Evolutionary conservation across 768 basidiomycete species (phyloP).

Genomic region (Boletus vermiculosoides): DNA sequence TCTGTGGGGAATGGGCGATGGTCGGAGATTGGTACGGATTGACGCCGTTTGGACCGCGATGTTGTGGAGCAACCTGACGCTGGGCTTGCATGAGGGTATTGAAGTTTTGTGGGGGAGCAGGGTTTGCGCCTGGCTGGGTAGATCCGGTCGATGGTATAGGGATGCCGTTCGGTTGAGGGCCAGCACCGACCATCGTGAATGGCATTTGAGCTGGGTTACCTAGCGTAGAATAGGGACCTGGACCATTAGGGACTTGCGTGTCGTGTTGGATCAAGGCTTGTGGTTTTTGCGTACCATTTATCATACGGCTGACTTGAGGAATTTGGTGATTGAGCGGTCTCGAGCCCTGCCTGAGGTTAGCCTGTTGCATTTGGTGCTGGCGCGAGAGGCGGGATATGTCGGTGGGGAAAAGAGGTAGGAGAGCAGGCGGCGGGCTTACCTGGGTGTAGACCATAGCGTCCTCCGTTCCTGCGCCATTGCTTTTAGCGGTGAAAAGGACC

Average conservation of each 20-base stretch:
- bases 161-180: conserved; percentile 46
- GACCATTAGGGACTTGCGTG: conserved; percentile 32
- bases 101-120: conserved; percentile 34
- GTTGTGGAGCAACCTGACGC: conserved; percentile 35
- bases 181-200: conserved; percentile 31
- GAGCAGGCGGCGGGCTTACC: conserved; percentile 41
- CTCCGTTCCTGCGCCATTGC: conserved; percentile 60
- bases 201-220: conserved; percentile 28
- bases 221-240: conserved; percentile 7
- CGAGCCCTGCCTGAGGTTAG: conserved; percentile 34
- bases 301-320: conserved; percentile 27
- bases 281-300: conserved; percentile 35
- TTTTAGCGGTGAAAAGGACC: conserved; percentile 82
- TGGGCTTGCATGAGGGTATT: conserved; percentile 37
- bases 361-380: conserved; percentile 39
- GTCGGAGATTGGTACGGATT: conserved; percentile 63
- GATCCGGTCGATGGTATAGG: conserved; percentile 31
- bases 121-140: conserved; percentile 28
- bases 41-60: conserved; percentile 46
- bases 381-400: not conserved
- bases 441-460: conserved; percentile 72
- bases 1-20: conserved; percentile 61
- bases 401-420: conserved; percentile 12
- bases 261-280: conserved; percentile 13
- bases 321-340: conserved; percentile 28